Evolutionary conservation across 345 rosid species (phyloP), one percentile per base, ranked within the genome.

Genomic region (Populus deltoides): DNA sequence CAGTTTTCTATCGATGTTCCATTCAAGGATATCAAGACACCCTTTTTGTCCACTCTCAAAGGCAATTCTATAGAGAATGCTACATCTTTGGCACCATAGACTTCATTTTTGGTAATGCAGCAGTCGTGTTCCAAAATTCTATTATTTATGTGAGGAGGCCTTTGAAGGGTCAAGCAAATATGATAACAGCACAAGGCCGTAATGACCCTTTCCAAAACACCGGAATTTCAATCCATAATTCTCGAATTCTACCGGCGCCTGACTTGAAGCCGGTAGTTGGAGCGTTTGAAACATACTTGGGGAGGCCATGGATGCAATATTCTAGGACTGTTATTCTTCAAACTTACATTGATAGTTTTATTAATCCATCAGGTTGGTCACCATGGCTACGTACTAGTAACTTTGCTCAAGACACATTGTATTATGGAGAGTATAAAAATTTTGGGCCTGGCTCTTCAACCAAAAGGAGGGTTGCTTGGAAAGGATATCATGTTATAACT

Each of bases 1-100:
- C 98, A 0, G 96, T 94, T 73, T 94, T 90, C 89, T 94, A 90
- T 74, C 90, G 88, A 24, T 92, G 94, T 6, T 86, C 91, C 51
- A 82, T 94, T 74, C 88, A 88, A 53, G 98, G 98, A 20, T 88
- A 88, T 83, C 98, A 94, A 75, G 98, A 94, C 88, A 92, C 97
- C 5, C 91, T 94, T 29, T 83, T 90, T 76, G 93, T 89, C 72
- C 96, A 89, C 75, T 92, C 98, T 3, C 98, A 94, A 68, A 86
- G 98, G 2, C 98, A 94, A 75, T 94, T 94, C 88, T 94, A 79
- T 78, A 78, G 88, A 36, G 89, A 86, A 79, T 94, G 98, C 68
- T 88, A 90, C 83, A 85, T 94, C 67, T 92, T 86, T 66, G 98
- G 98, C 74, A 94, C 98, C 13, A 78, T 94, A 5, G 98, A 94